A percentile compares a stretch with the other conserved stretches of the same genome.
These are phyloP conservation scores for Dictyophora rubrovolvata DNA, from an alignment of 768 basidiomycete genomes.

Conservation along the genomic window DNA sequence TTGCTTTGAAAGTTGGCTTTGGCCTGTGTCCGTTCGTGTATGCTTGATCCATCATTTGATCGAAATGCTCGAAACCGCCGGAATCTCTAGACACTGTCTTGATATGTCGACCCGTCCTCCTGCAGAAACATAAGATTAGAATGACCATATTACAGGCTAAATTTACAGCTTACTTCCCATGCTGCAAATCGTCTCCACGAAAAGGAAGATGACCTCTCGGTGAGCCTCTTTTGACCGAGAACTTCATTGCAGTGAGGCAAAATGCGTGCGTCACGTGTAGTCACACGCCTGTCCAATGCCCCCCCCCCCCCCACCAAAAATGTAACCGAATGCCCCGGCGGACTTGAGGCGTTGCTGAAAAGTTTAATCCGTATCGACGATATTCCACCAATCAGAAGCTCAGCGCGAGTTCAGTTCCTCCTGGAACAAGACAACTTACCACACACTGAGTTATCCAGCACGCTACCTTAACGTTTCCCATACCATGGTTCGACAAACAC, in stretches of 20 bases:
- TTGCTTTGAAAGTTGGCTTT: slow-evolving; percentile 13
- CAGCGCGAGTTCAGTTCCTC: too few species aligned
- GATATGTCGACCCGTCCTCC: slow-evolving; percentile 64
- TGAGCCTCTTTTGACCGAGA: slow-evolving; percentile 36
- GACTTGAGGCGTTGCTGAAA: too few species aligned
- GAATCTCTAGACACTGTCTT: slow-evolving; percentile 60
- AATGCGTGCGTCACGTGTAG: too few species aligned
- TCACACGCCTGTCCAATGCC: too few species aligned
- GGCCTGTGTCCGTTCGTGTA: slow-evolving; percentile 46
- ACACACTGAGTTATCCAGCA: too few species aligned
- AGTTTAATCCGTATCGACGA: too few species aligned
- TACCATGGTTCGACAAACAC: background rate
- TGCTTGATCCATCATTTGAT: slow-evolving; percentile 59
- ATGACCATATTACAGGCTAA: background rate
- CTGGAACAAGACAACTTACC: too few species aligned
- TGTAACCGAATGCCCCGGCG: too few species aligned
- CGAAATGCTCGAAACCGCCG: slow-evolving; percentile 78
- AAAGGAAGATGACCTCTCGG: slow-evolving; percentile 68
- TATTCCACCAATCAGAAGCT: too few species aligned
- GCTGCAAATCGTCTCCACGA: slow-evolving; percentile 64
- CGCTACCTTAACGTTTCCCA: background rate
- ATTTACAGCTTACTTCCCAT: slow-evolving; percentile 39
- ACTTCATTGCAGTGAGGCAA: too few species aligned
- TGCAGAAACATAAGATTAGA: background rate
- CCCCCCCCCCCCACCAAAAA: too few species aligned